Base-by-base conservation (phyloP, 176 grass and related monocot species). In the Canna indica region DNA sequence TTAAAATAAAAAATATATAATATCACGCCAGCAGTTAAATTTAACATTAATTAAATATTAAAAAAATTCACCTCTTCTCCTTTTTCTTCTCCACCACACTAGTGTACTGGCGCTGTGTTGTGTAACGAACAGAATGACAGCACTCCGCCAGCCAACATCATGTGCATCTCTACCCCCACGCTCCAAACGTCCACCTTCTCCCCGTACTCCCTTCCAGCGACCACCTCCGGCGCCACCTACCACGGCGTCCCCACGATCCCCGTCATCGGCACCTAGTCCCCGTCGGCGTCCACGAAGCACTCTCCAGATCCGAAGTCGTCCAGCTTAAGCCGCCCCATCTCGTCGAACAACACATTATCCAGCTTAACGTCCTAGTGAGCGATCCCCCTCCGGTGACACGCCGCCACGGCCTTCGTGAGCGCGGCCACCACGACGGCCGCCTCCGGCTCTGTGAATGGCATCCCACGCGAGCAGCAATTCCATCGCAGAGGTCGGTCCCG, bases 141-240 rank as follows among this genome's bases (percentile, higher is more conserved):
- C 41, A 62, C 67, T 39, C 92, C 91, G 4, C 91, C 92, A n/a
- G 81, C 74, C 17, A 96, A 80, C 76, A 89, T 83, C 68, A 79
- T 61, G 62, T 91, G 91, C 48, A 88, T 77, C 36, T 91, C 78
- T 7, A 89, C 85, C 25, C 92, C 92, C 30, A 86, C 79, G 80
- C 88, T 89, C 92, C 92, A 96, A 46, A 96, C 88, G 63, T 91
- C 92, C n/a, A 75, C 80, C 83, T 96, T 91, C 79, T 91, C 88
- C 24, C 78, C 85, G 79, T 96, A 91, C 66, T 86, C 92, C 18
- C 36, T 76, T 0, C 85, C 83, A 4, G 60, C 46, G 41, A 96
- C 80, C 65, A 96, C 88, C 83, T 96, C 92, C 11, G 92, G 92
- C 67, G 92, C 92, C 36, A 96, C 85, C 62, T 96, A 96, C 76